Percentiles rank a stretch among this genome's conserved stretches.
phyloP scores from a whole-genome alignment of 192 early-diverging fungal genomes.

The Coemansia sp. region DNA sequence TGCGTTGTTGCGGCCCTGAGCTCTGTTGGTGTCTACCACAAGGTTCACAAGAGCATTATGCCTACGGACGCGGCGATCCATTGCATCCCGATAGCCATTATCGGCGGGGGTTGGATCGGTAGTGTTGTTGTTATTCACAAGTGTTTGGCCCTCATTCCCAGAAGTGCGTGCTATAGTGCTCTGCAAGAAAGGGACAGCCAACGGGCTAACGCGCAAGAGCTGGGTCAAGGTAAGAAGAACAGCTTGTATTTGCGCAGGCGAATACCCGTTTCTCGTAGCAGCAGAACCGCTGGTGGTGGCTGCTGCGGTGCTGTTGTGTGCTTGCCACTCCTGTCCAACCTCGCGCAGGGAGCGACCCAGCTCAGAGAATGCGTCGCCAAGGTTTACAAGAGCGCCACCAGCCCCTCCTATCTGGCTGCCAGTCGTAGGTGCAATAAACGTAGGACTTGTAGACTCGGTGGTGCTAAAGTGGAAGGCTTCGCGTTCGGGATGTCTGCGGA shows the following conservation, averaged over 20 bases:
- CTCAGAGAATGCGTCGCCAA: conserved; percentile 44
- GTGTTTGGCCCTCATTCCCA: not conserved
- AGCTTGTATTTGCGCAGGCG: conserved; percentile 16
- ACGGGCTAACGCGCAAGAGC: conserved; percentile 15
- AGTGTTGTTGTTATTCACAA: not conserved
- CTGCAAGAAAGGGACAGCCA: conserved; percentile 32
- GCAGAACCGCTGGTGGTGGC: not conserved
- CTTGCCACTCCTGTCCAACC: conserved; percentile 36
- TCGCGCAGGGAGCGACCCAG: conserved; percentile 36
- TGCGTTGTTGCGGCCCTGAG: not conserved
- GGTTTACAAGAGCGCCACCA: conserved; percentile 19
- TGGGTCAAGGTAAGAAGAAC: conserved; percentile 16
- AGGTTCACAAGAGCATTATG: conserved; percentile 1
- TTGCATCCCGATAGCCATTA: not conserved
- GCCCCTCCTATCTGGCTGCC: conserved; percentile 15
- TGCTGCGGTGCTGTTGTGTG: not conserved
- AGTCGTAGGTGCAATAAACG: conserved; percentile 19
- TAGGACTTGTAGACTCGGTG: conserved; percentile 1
- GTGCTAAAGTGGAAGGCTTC: conserved; percentile 19
- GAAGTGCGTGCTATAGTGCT: conserved; percentile 5
- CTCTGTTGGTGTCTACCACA: not conserved
- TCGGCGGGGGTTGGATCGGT: not conserved
- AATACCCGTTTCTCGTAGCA: not conserved
- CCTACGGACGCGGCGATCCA: not conserved
- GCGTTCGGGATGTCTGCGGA: conserved; percentile 33